These are phyloP conservation scores for Talaromyces proteolyticus DNA, from an alignment of 495 filamentous ascomycete species.

Conservation along the genomic window DNA sequence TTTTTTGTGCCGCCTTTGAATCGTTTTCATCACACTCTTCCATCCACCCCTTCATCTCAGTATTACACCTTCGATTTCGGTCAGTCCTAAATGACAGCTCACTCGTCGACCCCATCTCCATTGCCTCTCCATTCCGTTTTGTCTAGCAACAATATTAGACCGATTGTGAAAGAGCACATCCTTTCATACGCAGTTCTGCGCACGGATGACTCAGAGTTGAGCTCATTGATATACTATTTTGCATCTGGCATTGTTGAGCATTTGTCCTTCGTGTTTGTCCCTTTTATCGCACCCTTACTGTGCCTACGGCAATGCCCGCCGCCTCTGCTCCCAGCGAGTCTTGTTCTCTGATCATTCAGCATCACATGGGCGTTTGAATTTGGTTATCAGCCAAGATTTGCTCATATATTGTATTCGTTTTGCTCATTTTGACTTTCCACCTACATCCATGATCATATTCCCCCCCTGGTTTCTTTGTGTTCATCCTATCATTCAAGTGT, in stretches of 20 bases:
- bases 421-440: constrained; percentile 19
- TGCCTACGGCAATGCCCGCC: constrained; percentile 1
- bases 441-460: too few species aligned
- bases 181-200: not conserved
- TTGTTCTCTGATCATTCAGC: constrained; percentile 11
- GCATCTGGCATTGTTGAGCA: constrained; percentile 2
- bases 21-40: too few species aligned
- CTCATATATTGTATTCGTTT: constrained; percentile 28
- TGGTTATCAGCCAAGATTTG: constrained; percentile 32
- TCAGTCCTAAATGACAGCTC: not conserved
- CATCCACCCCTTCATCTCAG: not conserved
- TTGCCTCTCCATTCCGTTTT: not conserved
- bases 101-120: not conserved
- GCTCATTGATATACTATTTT: not conserved
- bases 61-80: too few species aligned
- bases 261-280: not conserved
- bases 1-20: not conserved
- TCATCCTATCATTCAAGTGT: not conserved
- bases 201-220: not conserved
- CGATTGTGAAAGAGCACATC: not conserved
- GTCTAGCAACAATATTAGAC: not conserved
- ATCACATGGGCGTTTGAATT: constrained; percentile 39
- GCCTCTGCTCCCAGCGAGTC: constrained; percentile 3
- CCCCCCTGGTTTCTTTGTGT: constrained; percentile 10
- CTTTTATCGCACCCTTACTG: not conserved